Conservation (phyloP, 805 yeast genomes). For the Lipomyces chichibuensis region DNA sequence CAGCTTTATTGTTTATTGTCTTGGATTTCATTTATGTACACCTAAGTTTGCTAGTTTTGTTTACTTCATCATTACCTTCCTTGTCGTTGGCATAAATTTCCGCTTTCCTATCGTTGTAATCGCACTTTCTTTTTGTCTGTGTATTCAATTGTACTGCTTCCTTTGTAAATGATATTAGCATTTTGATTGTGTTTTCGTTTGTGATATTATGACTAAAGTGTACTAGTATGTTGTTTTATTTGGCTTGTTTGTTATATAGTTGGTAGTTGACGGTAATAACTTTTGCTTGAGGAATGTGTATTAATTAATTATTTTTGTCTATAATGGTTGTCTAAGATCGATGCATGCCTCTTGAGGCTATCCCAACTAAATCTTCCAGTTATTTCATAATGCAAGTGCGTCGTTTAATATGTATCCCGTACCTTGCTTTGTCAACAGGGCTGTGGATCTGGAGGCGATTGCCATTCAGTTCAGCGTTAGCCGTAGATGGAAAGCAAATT, state of each 20-base stretch:
- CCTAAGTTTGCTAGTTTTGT: background rate
- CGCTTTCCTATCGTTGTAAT: background rate
- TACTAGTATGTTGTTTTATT: background rate
- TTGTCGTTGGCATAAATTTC: background rate
- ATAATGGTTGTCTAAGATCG: background rate
- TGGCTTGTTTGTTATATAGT: background rate
- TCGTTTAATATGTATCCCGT: too few species aligned
- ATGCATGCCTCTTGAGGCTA: background rate
- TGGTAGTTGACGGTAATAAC: background rate
- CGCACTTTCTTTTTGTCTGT: background rate
- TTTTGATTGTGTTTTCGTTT: background rate
- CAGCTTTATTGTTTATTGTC: background rate
- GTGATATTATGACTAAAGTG: background rate
- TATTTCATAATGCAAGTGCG: background rate
- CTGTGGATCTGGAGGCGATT: too few species aligned
- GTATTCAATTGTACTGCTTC: background rate
- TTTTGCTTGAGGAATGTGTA: background rate
- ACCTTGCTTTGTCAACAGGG: too few species aligned
- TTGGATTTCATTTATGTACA: background rate
- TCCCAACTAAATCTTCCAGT: background rate
- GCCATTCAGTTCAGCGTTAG: too few species aligned
- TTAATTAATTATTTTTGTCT: background rate
- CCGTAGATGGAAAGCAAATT: too few species aligned
- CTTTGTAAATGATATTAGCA: background rate
- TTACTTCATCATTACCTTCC: background rate